A percentile compares a stretch with the other conserved stretches of the same genome.
Conservation (phyloP, 1,139 yeast species). For the Suhomyces terraborum region DNA sequence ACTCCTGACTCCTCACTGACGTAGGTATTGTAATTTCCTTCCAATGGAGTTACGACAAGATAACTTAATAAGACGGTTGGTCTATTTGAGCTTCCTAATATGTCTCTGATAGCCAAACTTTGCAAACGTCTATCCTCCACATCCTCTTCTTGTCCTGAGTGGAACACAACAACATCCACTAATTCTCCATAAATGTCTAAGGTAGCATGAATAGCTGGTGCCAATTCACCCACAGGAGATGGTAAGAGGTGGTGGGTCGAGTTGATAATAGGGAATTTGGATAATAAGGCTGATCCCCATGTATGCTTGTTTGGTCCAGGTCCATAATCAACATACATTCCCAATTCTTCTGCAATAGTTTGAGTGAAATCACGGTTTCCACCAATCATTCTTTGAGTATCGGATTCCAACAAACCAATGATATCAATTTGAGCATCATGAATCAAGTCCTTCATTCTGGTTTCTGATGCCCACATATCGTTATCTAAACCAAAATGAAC, state of each 20-base stretch:
- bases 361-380: constrained; percentile 95
- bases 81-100: constrained; percentile 76
- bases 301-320: constrained; percentile 98
- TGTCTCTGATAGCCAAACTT: constrained; percentile 69
- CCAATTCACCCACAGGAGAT: constrained; percentile 94
- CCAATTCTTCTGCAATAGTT: constrained; percentile 86
- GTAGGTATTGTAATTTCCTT: constrained; percentile 90
- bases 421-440: constrained; percentile 87
- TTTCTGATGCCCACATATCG: constrained; percentile 97
- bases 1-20: constrained; percentile 82
- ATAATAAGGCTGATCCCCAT: constrained; percentile 93
- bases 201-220: constrained; percentile 97
- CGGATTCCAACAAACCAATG: constrained; percentile 87
- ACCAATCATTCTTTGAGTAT: constrained; percentile 90
- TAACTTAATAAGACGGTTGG: constrained; percentile 87
- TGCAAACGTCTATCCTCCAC: constrained; percentile 90
- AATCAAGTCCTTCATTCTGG: constrained; percentile 81
- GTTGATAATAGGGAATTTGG: constrained; percentile 89
- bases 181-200: constrained; percentile 83
- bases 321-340: constrained; percentile 94
- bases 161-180: constrained; percentile 94
- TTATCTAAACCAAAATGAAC: constrained; percentile 95
- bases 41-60: constrained; percentile 80
- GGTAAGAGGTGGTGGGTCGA: constrained; percentile 92
- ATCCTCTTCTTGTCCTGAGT: constrained; percentile 97